These are phyloP conservation scores for Fraxinus cuspidata DNA, from an alignment of 257 asterid genomes.

Conservation along the genomic window DNA sequence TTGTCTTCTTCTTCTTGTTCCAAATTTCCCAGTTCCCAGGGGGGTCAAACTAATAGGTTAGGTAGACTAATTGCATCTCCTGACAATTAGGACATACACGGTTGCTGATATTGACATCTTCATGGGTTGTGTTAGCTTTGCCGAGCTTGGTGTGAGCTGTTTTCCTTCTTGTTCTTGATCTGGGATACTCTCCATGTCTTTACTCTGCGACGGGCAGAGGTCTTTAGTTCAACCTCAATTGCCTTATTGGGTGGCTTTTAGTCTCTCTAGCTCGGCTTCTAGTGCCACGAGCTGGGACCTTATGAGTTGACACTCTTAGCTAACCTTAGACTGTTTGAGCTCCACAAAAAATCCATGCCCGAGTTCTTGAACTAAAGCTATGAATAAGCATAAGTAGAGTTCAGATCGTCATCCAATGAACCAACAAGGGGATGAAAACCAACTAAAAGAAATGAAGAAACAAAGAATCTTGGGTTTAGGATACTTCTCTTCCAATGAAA, in stretches of 20 bases:
- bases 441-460: too few relatives aligned
- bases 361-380: background rate
- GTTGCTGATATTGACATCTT: background rate
- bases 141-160: background rate
- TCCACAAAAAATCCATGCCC: background rate
- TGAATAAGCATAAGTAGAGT: background rate
- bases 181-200: background rate
- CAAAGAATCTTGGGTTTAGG: background rate
- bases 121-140: background rate
- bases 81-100: background rate
- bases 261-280: background rate
- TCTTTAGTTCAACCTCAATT: background rate
- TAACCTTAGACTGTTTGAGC: background rate
- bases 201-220: background rate
- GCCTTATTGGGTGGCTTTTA: background rate
- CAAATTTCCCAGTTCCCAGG: background rate
- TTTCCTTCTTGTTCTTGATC: background rate
- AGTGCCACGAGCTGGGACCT: background rate
- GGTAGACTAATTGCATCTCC: background rate
- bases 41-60: background rate
- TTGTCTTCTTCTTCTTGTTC: background rate
- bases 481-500: background rate
- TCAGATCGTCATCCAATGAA: background rate
- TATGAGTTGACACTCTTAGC: background rate
- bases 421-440: background rate